phyloP scores from a whole-genome alignment of 169 alveolate genomes.

The Plasmodium knowlesi region DNA sequence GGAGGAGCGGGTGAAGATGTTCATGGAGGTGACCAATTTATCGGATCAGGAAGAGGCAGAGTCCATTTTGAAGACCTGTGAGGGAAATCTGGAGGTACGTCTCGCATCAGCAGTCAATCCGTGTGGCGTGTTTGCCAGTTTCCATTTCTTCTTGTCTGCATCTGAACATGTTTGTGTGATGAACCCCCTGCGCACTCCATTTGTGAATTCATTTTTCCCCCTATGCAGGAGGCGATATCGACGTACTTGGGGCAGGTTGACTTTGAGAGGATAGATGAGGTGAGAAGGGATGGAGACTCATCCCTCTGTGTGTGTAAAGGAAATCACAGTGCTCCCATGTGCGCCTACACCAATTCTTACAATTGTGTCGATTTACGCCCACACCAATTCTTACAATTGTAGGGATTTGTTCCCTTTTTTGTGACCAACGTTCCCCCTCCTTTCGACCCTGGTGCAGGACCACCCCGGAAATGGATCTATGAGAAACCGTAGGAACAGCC shows the following conservation, averaged over 20 bases:
- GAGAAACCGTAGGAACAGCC: background rate
- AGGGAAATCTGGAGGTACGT: constrained; percentile 34
- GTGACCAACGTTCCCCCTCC: no score
- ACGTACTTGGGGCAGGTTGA: constrained; percentile 19
- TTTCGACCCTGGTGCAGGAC: background rate
- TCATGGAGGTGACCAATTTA: constrained; percentile 42
- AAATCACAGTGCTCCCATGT: no score
- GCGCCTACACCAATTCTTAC: no score
- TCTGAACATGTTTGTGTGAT: background rate
- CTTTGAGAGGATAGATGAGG: background rate
- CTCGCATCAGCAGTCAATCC: background rate
- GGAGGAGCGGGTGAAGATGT: constrained; percentile 5
- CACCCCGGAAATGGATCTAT: background rate
- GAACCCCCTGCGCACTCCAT: background rate
- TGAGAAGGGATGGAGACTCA: background rate
- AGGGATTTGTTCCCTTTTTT: no score
- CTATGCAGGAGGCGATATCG: constrained; percentile 9
- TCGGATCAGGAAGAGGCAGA: constrained; percentile 18
- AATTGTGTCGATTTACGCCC: no score
- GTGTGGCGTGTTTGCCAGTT: background rate
- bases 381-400: no score
- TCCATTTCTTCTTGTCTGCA: background rate
- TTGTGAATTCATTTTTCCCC: background rate
- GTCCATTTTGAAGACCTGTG: background rate
- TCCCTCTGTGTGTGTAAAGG: no score